Base-by-base conservation (phyloP, 345 rosid genomes). In the Aquilaria malaccensis region DNA sequence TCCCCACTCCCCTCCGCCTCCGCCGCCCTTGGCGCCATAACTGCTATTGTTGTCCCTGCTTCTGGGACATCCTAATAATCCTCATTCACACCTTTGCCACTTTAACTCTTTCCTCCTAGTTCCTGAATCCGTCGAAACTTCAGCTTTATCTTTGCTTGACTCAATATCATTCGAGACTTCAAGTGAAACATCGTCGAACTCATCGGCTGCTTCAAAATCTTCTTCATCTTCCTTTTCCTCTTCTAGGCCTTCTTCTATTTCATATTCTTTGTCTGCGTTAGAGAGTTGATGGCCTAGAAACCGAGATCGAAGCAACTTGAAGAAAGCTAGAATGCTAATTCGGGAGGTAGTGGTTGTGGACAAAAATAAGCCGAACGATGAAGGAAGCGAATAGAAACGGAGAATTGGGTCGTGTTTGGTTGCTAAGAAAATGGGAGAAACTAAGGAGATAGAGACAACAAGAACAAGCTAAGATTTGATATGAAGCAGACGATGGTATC, bases 241-340 rank as follows among this genome's bases (percentile, higher is more conserved):
- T 22, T 22, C 22, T 22, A 22, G 22, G 22, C 22, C 22, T 22
- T 22, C 22, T 22, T 76, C 84, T 0, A 76, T 79, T 0, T 75
- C 80, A 1, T 73, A 78, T 6, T 80, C 87, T 0, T 77, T 85
- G 9, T 79, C 80, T 4, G 75, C 84, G 48, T 70, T 85, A 37
- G 89, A 79, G 75, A 89, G 79, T 62, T 78, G 83, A 49, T 84
- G 69, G 9, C 77, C 85, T 1, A 88, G 83, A 49, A 79, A 63
- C n/a, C 79, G 59, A 13, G 89, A 72, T 61, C 73, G 69, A 2
- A 81, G 75, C 15, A 84, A 62, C 69, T 69, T 76, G 78, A 68
- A 72, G 51, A 80, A 68, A 64, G 67, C 58, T n/a, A 50, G 47
- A n/a, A 71, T 64, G 6, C 49, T 77, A 62, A 51, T 49, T n/a